Evolutionary conservation across 306 rosid genomes (phyloP).

Genomic region (Cyamopsis tetragonoloba): DNA sequence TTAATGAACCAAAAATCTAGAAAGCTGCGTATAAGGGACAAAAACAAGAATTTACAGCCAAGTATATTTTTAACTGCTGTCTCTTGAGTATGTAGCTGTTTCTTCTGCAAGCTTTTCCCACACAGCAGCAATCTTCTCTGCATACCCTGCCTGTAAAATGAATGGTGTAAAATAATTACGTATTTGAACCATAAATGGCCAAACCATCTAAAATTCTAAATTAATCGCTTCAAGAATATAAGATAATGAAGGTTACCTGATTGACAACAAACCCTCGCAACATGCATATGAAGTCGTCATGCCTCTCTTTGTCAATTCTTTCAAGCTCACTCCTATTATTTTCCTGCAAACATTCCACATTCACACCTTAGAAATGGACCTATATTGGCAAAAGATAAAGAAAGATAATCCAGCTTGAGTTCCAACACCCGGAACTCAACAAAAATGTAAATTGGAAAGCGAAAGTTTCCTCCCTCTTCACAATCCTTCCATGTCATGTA

Average conservation of each 20-base stretch:
- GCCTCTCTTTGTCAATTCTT: conserved; percentile 44
- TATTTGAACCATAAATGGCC: neutral
- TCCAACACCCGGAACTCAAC: neutral
- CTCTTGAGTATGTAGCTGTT: conserved; percentile 44
- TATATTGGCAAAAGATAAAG: neutral
- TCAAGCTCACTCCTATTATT: conserved; percentile 40
- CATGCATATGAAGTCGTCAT: conserved; percentile 37
- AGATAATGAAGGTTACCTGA: conserved; percentile 27
- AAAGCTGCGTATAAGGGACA: neutral
- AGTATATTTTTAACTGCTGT: conserved; percentile 42
- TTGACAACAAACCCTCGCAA: conserved; percentile 42
- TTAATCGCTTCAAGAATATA: too few relatives aligned
- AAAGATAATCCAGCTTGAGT: neutral
- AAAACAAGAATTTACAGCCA: conserved; percentile 44
- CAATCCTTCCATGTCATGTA: neutral
- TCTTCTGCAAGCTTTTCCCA: conserved; percentile 90
- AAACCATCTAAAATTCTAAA: neutral
- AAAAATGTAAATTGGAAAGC: neutral
- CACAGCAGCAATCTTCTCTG: conserved; percentile 76
- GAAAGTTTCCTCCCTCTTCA: neutral
- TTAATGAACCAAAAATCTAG: conserved; percentile 16
- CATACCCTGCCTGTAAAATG: conserved; percentile 65
- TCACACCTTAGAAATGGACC: neutral
- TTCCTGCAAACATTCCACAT: conserved; percentile 33
- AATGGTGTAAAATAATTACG: conserved; percentile 4